Base-by-base conservation (phyloP, 176 grass and related monocot genomes). In the Zizania latifolia region DNA sequence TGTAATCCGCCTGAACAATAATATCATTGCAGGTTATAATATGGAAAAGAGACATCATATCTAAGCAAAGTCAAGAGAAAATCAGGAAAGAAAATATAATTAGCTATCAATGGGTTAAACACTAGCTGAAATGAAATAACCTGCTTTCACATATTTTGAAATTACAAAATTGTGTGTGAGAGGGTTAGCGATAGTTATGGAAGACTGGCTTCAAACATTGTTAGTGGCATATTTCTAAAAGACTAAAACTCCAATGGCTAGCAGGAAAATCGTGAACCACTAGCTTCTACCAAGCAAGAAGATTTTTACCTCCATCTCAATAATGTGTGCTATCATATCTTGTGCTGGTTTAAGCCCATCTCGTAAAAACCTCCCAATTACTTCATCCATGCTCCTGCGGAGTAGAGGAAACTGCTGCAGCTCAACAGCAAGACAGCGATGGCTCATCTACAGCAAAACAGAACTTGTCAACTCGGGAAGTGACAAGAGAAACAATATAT, bases 291-390 rank as follows among this genome's bases (percentile, higher is more conserved):
- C n/a, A n/a, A 54, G 65, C 13, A 65, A 57, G 58, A 73, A 14
- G n/a, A n/a, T n/a, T n/a, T 27, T 55, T 88, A 94, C 95, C 95
- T 99, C 95, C 95, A 99, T 94, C 74, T 99, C 85, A 58, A 94
- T 92, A 56, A 99, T 88, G 56, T 99, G 95, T 44, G 76, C 85
- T 79, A 99, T 94, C 95, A 99, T 99, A 83, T 75, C 83, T 81
- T 99, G 91, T 78, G 95, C 91, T 61, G 95, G 95, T 70, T 92
- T 88, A 81, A 99, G 95, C 16, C 92, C 91, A 55, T 94, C 95
- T 13, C 89, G 85, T 53, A 99, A 79, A 76, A 99, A 99, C 48
- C 86, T 92, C 61, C 91, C 86, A 72, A 90, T 90, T 76, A 94
- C 95, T 75, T 99, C 95, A 80, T 99, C 95, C 95, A 99, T 99